A percentile compares a stretch with the other conserved stretches of the same genome.
Evolutionary conservation across 345 rosid species (phyloP).

Genomic region (Acer yangbiense): DNA sequence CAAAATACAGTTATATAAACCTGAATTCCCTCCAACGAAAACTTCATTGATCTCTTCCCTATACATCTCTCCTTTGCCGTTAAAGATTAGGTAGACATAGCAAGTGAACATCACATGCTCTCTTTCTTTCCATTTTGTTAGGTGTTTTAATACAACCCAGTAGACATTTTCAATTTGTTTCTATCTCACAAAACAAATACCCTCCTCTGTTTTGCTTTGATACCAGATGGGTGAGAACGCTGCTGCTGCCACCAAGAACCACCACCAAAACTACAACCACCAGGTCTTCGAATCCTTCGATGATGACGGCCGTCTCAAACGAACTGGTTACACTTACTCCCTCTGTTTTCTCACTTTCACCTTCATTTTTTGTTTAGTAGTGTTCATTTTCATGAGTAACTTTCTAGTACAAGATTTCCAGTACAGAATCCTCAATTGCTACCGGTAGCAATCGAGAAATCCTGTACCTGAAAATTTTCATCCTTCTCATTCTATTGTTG

Average conservation of each 20-base stretch:
- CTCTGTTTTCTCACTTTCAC: background rate
- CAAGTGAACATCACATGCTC: background rate
- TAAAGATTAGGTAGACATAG: background rate
- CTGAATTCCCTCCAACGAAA: background rate
- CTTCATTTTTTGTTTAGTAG: background rate
- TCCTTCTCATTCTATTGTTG: too few relatives aligned
- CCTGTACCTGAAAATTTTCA: too few relatives aligned
- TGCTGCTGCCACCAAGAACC: slow-evolving; percentile 46
- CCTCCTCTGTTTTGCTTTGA: background rate
- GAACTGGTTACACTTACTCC: slow-evolving; percentile 46
- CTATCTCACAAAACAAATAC: background rate
- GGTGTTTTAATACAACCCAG: background rate
- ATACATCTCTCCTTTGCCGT: background rate
- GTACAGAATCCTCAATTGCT: too few relatives aligned
- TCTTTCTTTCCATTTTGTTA: background rate
- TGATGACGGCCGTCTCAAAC: slow-evolving; percentile 72
- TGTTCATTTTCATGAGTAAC: too few relatives aligned
- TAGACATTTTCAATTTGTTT: background rate
- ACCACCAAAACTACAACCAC: slow-evolving; percentile 31
- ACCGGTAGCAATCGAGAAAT: too few relatives aligned
- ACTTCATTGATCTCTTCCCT: background rate
- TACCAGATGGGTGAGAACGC: slow-evolving; percentile 55
- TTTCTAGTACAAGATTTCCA: too few relatives aligned
- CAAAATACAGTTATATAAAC: background rate
- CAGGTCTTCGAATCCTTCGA: slow-evolving; percentile 58